These are phyloP conservation scores for Penicillium sp. DNA, from an alignment of 2,329 filamentous ascomycete genomes.

Conservation along the genomic window DNA sequence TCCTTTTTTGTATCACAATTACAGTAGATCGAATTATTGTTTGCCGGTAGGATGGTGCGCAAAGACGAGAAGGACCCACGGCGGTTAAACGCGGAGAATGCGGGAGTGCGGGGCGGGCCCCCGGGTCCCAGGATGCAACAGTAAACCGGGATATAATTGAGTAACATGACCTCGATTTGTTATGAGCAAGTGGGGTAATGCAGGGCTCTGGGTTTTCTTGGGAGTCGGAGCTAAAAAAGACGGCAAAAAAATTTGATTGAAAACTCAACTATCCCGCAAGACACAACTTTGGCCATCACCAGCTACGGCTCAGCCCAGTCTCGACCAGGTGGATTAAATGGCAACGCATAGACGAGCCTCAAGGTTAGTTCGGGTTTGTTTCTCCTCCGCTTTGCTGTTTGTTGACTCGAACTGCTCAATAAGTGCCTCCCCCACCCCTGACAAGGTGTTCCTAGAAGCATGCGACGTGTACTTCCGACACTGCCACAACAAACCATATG, in stretches of 20 bases:
- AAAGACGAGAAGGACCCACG: too few relatives aligned
- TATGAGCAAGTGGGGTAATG: neutral
- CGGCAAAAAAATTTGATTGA: neutral
- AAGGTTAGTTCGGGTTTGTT: neutral
- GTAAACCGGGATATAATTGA: neutral
- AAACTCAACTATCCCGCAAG: neutral
- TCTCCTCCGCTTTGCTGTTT: neutral
- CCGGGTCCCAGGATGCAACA: neutral
- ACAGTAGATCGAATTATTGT: too few relatives aligned
- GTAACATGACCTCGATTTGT: neutral
- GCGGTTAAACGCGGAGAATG: conserved; percentile 2
- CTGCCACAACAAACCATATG: conserved; percentile 28
- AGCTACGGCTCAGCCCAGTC: neutral
- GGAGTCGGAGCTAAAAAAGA: neutral
- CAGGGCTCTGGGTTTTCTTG: neutral
- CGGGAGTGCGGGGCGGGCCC: conserved; percentile 2
- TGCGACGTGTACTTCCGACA: conserved; percentile 27
- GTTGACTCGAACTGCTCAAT: neutral
- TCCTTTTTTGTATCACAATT: too few relatives aligned
- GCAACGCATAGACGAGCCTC: neutral
- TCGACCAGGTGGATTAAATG: neutral
- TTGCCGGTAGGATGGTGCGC: too few relatives aligned
- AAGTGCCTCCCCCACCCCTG: conserved; percentile 11
- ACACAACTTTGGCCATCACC: neutral
- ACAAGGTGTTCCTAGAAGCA: conserved; percentile 24